phyloP scores from a whole-genome alignment of 768 basidiomycete species.

The Dacryopinax spathularia region DNA sequence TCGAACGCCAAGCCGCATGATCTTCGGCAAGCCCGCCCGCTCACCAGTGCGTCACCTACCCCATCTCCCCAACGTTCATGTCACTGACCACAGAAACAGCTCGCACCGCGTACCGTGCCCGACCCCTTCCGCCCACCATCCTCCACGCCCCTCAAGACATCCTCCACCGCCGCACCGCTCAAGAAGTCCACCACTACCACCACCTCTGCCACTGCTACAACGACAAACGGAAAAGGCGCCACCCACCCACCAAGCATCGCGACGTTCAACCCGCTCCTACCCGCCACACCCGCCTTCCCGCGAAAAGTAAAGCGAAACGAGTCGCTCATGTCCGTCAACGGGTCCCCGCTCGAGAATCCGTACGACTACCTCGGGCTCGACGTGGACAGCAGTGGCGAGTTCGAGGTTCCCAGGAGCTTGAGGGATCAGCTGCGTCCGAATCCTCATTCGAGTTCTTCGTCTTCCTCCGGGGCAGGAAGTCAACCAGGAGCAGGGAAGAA shows the following conservation, averaged over 20 bases:
- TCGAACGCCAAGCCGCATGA: constrained; percentile 18
- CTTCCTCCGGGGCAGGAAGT: too few species aligned
- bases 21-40: neutral
- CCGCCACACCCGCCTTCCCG: constrained; percentile 36
- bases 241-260: constrained; percentile 40
- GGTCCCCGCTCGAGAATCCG: constrained; percentile 69
- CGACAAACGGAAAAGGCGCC: constrained; percentile 8
- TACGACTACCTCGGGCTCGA: constrained; percentile 23
- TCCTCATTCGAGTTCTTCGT: too few species aligned
- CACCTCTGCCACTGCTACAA: too few species aligned
- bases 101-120: constrained; percentile 8
- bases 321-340: constrained; percentile 66
- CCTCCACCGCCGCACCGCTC: constrained; percentile 17
- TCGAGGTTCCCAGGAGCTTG: constrained; percentile 12
- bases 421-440: constrained; percentile 18
- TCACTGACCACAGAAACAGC: constrained; percentile 39
- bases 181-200: neutral
- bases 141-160: constrained; percentile 16
- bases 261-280: constrained; percentile 59
- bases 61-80: constrained; percentile 25
- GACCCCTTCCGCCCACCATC: constrained; percentile 21
- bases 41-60: neutral
- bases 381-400: constrained; percentile 7
- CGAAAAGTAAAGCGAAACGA: constrained; percentile 62
- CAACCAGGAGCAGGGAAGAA: neutral